Base-by-base conservation (phyloP, 1,284 basidiomycete genomes). In the Trametes polyzona region DNA sequence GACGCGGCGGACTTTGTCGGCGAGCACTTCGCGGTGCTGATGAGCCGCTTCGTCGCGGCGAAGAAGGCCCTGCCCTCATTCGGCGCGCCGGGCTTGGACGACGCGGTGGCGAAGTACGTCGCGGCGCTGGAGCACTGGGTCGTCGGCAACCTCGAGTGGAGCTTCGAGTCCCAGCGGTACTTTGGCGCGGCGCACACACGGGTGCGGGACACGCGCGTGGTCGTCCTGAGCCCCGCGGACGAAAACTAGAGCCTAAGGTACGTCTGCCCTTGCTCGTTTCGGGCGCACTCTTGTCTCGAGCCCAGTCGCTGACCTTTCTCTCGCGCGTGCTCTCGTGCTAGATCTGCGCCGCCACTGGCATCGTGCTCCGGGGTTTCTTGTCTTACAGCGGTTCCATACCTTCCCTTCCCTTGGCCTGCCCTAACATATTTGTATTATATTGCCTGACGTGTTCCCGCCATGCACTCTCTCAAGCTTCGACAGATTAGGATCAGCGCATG, bases 81-180 rank as follows among this genome's bases (percentile, higher is more conserved):
- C 65, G 73, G 71, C 55, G n/a, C n/a, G 49, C 60, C 11, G 54
- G 59, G 0, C 63, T n/a, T 70, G 24, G 73, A 76, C 57, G 47
- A 52, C n/a, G 69, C 69, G 32, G 70, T 76, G 36, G 54, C 55
- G 17, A 64, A 62, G n/a, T 77, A 76, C 55, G 60, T 75, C 40
- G 56, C 55, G 21, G 71, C 69, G 2, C 69, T 75, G 68, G 69
- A 71, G 51, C 67, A 74, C 51, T 76, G 74, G 74, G 63, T 75
- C 16, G 59, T 69, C 16, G 76, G 76, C 4, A 73, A 73, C 63
- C 63, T 76, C 30, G 64, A 65, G n/a, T 78, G 75, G 75, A 76
- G 74, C 58, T 77, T 78, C 60, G 67, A 73, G 62, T 73, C 73
- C 11, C 69, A 71, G 39, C 68, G 76, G 24, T 78, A 77, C 63